phyloP scores from a whole-genome alignment of 164 flowering plant species.

The Vitis riparia region DNA sequence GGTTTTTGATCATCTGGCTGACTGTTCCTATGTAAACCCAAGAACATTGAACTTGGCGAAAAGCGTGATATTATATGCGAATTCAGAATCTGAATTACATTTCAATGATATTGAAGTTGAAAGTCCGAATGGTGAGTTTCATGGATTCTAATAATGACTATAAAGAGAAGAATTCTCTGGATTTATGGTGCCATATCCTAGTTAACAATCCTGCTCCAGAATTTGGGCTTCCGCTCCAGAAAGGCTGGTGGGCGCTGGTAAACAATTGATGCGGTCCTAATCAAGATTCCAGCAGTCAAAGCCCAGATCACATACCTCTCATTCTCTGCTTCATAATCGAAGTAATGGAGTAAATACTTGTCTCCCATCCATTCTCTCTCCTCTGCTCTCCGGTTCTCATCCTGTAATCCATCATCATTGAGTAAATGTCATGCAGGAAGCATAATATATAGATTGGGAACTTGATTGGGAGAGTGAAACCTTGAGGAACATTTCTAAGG shows the following conservation, averaged over 20 bases:
- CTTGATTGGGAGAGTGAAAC: conserved; percentile 27
- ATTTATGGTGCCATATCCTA: not conserved
- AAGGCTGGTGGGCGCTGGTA: conserved; percentile 49
- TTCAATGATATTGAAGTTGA: too few species aligned
- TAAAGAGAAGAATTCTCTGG: not conserved
- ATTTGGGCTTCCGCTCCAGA: conserved; percentile 31
- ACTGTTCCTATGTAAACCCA: too few species aligned
- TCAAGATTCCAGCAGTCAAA: conserved; percentile 84
- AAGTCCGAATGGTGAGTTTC: too few species aligned
- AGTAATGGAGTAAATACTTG: conserved; percentile 67
- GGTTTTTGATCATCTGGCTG: too few species aligned
- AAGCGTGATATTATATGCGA: too few species aligned
- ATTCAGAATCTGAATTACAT: too few species aligned
- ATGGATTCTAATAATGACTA: too few species aligned
- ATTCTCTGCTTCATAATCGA: conserved; percentile 53
- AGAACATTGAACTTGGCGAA: too few species aligned
- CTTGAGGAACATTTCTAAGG: conserved; percentile 94
- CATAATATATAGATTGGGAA: not conserved
- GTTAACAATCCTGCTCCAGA: conserved; percentile 28
- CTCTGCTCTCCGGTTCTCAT: conserved; percentile 66
- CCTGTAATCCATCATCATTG: conserved; percentile 34
- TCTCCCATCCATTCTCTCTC: conserved; percentile 70
- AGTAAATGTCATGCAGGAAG: not conserved
- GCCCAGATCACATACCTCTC: conserved; percentile 73
- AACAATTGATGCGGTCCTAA: conserved; percentile 49